Conservation (phyloP, 371 early-diverging fungal species). For the Nosema granulosis region DNA sequence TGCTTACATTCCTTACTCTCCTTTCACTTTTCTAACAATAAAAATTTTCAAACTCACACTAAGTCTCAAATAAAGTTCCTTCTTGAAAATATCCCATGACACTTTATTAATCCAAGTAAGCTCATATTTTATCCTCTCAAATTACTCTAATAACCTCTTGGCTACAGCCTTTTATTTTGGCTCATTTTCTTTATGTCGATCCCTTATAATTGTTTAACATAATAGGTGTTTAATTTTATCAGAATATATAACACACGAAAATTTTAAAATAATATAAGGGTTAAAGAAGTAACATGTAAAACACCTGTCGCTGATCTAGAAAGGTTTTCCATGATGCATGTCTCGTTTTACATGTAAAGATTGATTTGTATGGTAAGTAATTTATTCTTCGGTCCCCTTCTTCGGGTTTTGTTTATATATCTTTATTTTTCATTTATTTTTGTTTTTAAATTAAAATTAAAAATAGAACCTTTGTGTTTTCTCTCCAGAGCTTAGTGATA, state of each 20-base stretch:
- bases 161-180: neutral
- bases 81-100: neutral
- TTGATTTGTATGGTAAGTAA: too few relatives aligned
- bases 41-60: neutral
- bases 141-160: neutral
- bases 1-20: neutral
- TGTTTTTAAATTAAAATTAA: too few relatives aligned
- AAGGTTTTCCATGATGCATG: too few relatives aligned
- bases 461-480: too few relatives aligned
- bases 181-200: neutral
- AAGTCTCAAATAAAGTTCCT: neutral
- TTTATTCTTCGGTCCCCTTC: too few relatives aligned
- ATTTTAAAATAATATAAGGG: too few relatives aligned
- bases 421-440: too few relatives aligned
- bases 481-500: too few relatives aligned
- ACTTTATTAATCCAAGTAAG: neutral
- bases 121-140: neutral
- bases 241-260: neutral
- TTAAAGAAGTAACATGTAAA: too few relatives aligned
- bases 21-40: neutral
- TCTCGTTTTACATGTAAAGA: too few relatives aligned
- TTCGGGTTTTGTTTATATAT: too few relatives aligned
- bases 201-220: neutral
- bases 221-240: neutral
- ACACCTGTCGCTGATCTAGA: too few relatives aligned